Base-by-base conservation (phyloP, 2,329 filamentous ascomycete genomes). In the Venturia effusa region DNA sequence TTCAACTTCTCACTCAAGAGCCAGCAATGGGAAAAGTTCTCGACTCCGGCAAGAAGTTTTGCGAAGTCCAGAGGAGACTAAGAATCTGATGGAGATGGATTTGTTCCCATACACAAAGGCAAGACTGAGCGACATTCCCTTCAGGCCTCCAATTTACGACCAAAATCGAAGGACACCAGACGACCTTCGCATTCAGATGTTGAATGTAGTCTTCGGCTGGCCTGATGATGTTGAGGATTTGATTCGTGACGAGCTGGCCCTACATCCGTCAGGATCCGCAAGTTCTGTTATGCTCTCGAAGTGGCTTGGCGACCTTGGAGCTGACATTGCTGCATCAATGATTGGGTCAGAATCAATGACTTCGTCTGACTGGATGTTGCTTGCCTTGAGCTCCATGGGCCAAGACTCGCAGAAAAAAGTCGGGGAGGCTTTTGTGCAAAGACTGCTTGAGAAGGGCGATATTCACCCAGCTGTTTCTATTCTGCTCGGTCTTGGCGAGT, bases 161-260 rank as follows among this genome's bases (percentile, higher is more conserved):
- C 73, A 74, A 54, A 73, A 72, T 51, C 72, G 68, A 37, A 69
- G 76, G 17, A 78, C 73, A 7, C 76, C 85, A 10, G 88, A 97
- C 68, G 88, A 96, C 68, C 81, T 97, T 55, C 86, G 93, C 59
- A 83, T 83, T 59, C 92, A 97, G 74, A 97, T 99, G 92, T 82
- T 99, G 4, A 90, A 83, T 68, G 88, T 92, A 6, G 92, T 99
- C 1, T 99, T 99, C 74, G 94, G 94, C 3, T 99, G 94, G 92
- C 87, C 93, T 62, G 87, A 87, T 64, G 90, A 96, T 69, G 86
- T 93, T 48, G 83, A 91, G 57, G 87, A 87, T 55, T 77, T 99
- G 60, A 85, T 99, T 63, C 84, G 86, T 11, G 92, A 97, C 73
- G 94, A 99, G 74, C 81, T 82, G 83, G 76, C 73, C 79, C 75